These are phyloP conservation scores for Kwoniella heveanensis DNA, from an alignment of 768 basidiomycete species.

Conservation along the genomic window DNA sequence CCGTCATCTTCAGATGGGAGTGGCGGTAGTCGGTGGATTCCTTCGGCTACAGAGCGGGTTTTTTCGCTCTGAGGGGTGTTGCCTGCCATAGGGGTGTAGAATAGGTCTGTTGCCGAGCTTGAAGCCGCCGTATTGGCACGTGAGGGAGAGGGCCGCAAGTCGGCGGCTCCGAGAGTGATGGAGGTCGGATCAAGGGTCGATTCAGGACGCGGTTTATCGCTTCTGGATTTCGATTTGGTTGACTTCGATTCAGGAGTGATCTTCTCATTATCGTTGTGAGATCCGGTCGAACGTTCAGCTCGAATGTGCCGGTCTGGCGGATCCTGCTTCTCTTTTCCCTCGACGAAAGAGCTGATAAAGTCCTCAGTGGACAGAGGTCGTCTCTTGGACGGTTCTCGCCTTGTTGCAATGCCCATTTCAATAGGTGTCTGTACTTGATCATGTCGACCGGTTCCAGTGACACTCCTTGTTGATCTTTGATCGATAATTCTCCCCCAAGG, in stretches of 20 bases:
- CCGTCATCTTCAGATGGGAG: not conserved
- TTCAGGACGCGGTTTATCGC: constrained; percentile 12
- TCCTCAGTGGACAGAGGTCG: constrained; percentile 1
- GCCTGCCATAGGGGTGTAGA: constrained; percentile 19
- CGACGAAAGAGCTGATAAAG: not conserved
- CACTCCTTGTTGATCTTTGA: not conserved
- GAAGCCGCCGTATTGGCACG: constrained; percentile 9
- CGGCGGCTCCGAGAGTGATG: not conserved
- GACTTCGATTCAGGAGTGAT: not conserved
- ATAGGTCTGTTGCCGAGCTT: constrained; percentile 17
- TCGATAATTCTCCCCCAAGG: constrained; percentile 17
- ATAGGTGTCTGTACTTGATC: not conserved
- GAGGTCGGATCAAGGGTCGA: constrained; percentile 11
- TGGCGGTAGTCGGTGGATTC: constrained; percentile 6
- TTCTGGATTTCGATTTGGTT: not conserved
- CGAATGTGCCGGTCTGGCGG: not conserved
- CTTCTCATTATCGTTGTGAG: not conserved
- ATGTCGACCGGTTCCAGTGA: not conserved
- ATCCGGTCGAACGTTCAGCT: not conserved
- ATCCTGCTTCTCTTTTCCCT: constrained; percentile 3
- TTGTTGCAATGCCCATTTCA: not conserved
- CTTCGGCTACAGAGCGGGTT: constrained; percentile 7
- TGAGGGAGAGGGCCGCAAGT: constrained; percentile 2
- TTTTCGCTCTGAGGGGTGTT: constrained; percentile 22
- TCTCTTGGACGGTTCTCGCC: not conserved